Evolutionary conservation across 1,139 yeast genomes (phyloP).

Genomic region (Nematodospora anomalae): DNA sequence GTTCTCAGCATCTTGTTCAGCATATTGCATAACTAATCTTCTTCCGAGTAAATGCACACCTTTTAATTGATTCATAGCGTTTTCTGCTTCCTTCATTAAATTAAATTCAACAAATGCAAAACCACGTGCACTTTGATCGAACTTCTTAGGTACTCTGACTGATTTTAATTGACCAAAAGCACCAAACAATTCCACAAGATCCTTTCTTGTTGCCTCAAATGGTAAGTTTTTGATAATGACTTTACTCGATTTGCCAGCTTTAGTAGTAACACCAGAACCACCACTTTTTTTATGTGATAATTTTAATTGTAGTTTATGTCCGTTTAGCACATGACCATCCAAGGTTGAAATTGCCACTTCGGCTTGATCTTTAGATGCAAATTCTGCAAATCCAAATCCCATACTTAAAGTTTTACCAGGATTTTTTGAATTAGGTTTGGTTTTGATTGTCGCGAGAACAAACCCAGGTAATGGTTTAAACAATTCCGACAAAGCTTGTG

Average conservation of each 20-base stretch:
- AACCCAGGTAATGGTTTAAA: conserved; percentile 79
- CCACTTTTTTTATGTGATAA: conserved; percentile 68
- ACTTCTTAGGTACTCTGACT: conserved; percentile 94
- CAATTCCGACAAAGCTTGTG: conserved; percentile 52
- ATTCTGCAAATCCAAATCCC: conserved; percentile 98
- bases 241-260: conserved; percentile 53
- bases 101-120: conserved; percentile 95
- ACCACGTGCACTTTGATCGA: conserved; percentile 93
- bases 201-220: conserved; percentile 92
- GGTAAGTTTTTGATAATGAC: conserved; percentile 95
- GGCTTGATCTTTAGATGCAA: conserved; percentile 76
- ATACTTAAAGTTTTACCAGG: conserved; percentile 68
- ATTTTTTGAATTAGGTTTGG: conserved; percentile 83
- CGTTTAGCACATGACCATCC: conserved; percentile 82
- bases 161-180: conserved; percentile 94
- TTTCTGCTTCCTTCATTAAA: conserved; percentile 87
- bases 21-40: conserved; percentile 92
- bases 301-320: conserved; percentile 87
- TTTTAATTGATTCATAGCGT: conserved; percentile 90
- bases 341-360: conserved; percentile 67
- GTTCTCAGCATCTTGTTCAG: conserved; percentile 75
- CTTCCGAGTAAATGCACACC: conserved; percentile 98
- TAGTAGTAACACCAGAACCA: conserved; percentile 26
- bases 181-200: conserved; percentile 84
- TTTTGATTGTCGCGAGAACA: conserved; percentile 78